Base-by-base conservation (phyloP, 1,284 basidiomycete genomes). In the Leccinum angustisporum region DNA sequence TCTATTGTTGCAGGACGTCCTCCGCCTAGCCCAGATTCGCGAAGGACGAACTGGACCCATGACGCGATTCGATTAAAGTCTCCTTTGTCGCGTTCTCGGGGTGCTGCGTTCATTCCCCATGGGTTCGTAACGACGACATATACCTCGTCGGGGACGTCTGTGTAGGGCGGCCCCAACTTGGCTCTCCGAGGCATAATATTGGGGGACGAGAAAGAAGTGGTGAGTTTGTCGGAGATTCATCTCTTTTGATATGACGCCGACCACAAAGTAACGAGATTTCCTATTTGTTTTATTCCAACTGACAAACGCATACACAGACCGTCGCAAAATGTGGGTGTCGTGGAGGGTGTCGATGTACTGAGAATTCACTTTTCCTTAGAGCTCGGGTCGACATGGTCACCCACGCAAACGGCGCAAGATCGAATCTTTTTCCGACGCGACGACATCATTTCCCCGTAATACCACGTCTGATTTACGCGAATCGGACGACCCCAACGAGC, bases 251-350 rank as follows among this genome's bases (percentile, higher is more conserved):
- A 67, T 53, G 55, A 46, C 57, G 14, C 43, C 50, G 14, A 50
- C 59, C 27, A 54, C 56, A 60, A 67, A 57, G 68, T 70, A 70
- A 67, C 54, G 54, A 68, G 10, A 46, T 60, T 27, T 27, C n/a
- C 40, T 38, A 53, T 43, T 27, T 62, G 31, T 48, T 48, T 43
- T 5, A 13, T 53, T 31, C n/a, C 56, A 36, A 55, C 54, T 58
- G 10, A 69, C 57, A 38, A 36, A 38, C 30, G 3, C n/a, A 1
- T 16, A 16, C 30, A 2, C 27, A 64, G 62, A n/a, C 71, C 81
- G 5, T 86, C 84, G 4, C 78, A 79, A 14, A 86, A 85, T 65
- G 83, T 65, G 80, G 6, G 75, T 79, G 2, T 66, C 84, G 46
- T 75, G 79, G 65, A 83, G 84, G 75, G 82, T 82, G 57, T 54